Conservation (phyloP, 2,329 filamentous ascomycete genomes). For the Diaporthe eres region DNA sequence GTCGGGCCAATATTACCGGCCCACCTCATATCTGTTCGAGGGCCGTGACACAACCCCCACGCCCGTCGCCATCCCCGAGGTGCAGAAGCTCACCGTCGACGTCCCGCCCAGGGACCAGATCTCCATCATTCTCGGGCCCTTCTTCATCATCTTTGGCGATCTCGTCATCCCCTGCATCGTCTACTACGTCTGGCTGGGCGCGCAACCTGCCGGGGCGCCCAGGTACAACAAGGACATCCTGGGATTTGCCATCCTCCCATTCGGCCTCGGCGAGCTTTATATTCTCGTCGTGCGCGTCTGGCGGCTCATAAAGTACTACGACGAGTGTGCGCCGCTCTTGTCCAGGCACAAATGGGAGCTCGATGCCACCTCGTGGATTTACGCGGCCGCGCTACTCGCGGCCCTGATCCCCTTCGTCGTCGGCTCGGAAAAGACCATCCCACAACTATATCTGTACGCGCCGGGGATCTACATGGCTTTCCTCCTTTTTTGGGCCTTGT, state of each 20-base stretch:
- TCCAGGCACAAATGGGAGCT: constrained; percentile 38
- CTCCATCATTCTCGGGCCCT: constrained; percentile 39
- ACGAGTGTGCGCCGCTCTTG: constrained; percentile 40
- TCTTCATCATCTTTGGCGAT: constrained; percentile 41
- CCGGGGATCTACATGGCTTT: constrained; percentile 40
- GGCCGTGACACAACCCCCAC: constrained; percentile 25
- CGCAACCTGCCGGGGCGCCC: constrained; percentile 15
- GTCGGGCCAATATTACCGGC: background rate
- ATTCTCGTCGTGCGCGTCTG: constrained; percentile 37
- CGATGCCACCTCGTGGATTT: constrained; percentile 41
- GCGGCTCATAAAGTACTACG: constrained; percentile 36
- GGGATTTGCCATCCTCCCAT: constrained; percentile 73
- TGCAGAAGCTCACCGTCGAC: constrained; percentile 36
- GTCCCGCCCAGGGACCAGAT: constrained; percentile 39
- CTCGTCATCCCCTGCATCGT: constrained; percentile 41
- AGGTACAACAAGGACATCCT: constrained; percentile 61
- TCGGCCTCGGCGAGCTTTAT: constrained; percentile 53
- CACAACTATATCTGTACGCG: constrained; percentile 38
- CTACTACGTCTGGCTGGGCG: constrained; percentile 39
- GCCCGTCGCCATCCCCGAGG: constrained; percentile 28
- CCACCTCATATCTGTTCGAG: constrained; percentile 36
- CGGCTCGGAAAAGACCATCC: constrained; percentile 37
- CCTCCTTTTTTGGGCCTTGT: constrained; percentile 34
- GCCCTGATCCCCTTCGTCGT: constrained; percentile 40
- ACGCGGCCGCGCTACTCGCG: constrained; percentile 31